These are phyloP conservation scores for Tuber melanosporum DNA, from an alignment of 495 filamentous ascomycete genomes.

Conservation along the genomic window DNA sequence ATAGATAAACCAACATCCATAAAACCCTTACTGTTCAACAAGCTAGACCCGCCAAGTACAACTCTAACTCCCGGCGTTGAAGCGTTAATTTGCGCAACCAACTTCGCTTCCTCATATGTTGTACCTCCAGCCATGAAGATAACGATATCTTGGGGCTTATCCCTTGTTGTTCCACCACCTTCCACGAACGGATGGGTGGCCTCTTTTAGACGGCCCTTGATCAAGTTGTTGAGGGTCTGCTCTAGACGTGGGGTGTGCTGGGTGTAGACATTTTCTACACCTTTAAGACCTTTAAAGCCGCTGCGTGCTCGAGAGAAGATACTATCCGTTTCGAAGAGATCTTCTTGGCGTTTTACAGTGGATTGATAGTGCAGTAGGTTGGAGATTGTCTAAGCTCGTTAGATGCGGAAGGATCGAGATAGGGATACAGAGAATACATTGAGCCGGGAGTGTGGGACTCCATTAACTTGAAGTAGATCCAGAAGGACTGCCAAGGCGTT, in stretches of 20 bases:
- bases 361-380: constrained; percentile 30
- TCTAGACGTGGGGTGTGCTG: constrained; percentile 90
- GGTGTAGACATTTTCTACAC: constrained; percentile 97
- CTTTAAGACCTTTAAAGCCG: constrained; percentile 89
- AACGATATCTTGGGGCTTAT: constrained; percentile 94
- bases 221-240: constrained; percentile 77
- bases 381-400: constrained; percentile 24
- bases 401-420: constrained; percentile 45
- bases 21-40: constrained; percentile 82
- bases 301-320: constrained; percentile 85
- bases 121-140: constrained; percentile 88
- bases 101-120: constrained; percentile 95
- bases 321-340: constrained; percentile 83
- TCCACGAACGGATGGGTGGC: constrained; percentile 89
- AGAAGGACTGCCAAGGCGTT: constrained; percentile 74
- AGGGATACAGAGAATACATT: constrained; percentile 38
- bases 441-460: constrained; percentile 45
- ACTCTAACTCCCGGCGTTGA: constrained; percentile 80
- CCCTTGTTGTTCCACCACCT: constrained; percentile 69
- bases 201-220: constrained; percentile 80
- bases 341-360: constrained; percentile 44
- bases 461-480: constrained; percentile 66
- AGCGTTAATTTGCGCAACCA: constrained; percentile 85
- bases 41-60: constrained; percentile 73
- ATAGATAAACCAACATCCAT: constrained; percentile 50